Base-by-base conservation (phyloP, 352 stramenopile genomes). In the Phytophthora litchii region DNA sequence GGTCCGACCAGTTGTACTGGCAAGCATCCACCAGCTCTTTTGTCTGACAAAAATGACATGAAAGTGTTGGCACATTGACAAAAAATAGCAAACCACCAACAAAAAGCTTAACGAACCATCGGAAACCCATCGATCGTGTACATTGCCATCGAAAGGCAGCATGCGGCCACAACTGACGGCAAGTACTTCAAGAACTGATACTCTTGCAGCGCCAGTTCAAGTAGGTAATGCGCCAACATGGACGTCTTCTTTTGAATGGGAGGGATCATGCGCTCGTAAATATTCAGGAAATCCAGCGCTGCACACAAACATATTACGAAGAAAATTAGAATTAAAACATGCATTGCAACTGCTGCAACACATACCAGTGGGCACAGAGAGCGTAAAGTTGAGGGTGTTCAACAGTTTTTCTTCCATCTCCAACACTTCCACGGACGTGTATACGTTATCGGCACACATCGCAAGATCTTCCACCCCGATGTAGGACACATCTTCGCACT, bases 401-500 rank as follows among this genome's bases (percentile, higher is more conserved):
- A 97, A 68, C 61, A 97, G 60, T 62, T 95, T 87, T 70, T 97
- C 88, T 64, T 97, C 89, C 81, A 96, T 96, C 65, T 93, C 87
- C 56, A 97, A 64, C 48, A 97, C 89, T 60, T 97, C 84, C 11
- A 83, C 80, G 9, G 87, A 94, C 3, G 82, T 91, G 67, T 96
- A 96, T 8, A 97, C 89, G 48, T 95, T 96, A 66, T 97, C 89
- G 1, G 89, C 89, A 54, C 89, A 97, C 80, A 96, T 94, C 4
- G 89, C 88, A 14, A 97, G 71, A 51, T 97, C 89, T 57, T 96
- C 88, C 25, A 97, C 89, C 10, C 89, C 88, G 55, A 97, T 97
- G 70, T 97, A 97, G 25, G 88, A 96, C 3, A 97, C 89, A 40
- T 97, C 89, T 77, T 97, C 89, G 59, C 86, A 96, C 50, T 97